Evolutionary conservation across 805 yeast species (phyloP), one percentile per base, ranked within the genome.

Genomic region (Wickerhamiella occidentalis): DNA sequence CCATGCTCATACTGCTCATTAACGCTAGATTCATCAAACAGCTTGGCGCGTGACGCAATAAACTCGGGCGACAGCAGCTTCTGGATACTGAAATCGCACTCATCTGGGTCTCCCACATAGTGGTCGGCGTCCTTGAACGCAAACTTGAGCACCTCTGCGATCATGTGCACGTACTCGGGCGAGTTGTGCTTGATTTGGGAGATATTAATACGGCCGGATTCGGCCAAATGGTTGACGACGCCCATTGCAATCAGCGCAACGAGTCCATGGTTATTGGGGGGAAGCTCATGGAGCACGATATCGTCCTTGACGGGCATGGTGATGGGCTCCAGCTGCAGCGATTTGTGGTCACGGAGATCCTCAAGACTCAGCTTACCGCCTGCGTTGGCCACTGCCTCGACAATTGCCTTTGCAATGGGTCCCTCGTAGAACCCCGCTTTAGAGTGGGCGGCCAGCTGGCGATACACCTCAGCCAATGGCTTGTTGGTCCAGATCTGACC

Each of bases 211-310:
- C 57, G 59, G 3, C 75, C 74, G 15, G 58, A 52, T 15, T 65
- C 66, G 28, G 76, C 76, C 51, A 84, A 68, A 33, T 75, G 74
- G 55, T 71, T 72, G 54, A 84, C 72, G 40, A 80, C 68, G 0
- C 90, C 92, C 45, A 82, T 63, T 0, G 90, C 79, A 15, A 82
- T 65, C 45, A 84, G 66, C 0, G 88, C 92, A 41, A 84, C 83
- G 12, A 84, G 64, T 7, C 94, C 94, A 48, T 84, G 85, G 3
- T 90, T 85, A 62, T 79, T 83, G 12, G 94, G 94, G 9, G 94
- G 92, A 54, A 83, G 78, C 61, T 84, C 92, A 85, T 88, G 80
- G 22, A 84, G 68, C 25, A 69, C 72, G 45, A 72, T 69, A 9
- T 75, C 82, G 43, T 74, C 66, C 49, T 78, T 70, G 9, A 58